Evolutionary conservation across 169 alveolate genomes (phyloP).

Genomic region (Plasmodium fragile): DNA sequence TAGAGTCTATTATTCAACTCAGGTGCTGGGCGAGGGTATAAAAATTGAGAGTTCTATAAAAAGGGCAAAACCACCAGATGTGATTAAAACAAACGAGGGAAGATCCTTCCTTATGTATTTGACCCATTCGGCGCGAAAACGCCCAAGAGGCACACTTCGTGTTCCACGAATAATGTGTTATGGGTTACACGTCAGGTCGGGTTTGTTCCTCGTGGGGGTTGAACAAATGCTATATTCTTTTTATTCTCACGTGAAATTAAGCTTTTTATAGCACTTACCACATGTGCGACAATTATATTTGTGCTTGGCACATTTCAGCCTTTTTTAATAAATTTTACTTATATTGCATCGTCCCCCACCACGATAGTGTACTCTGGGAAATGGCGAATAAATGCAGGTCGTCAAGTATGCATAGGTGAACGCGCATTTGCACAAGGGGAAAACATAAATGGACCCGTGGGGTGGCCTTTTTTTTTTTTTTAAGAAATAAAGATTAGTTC

Average conservation of each 20-base stretch:
- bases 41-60: background rate
- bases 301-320: background rate
- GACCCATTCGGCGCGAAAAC: background rate
- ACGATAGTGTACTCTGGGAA: background rate
- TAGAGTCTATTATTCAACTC: background rate
- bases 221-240: background rate
- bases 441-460: background rate
- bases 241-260: background rate
- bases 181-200: background rate
- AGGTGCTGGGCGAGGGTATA: background rate
- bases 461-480: background rate
- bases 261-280: background rate
- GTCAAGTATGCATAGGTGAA: background rate
- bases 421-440: background rate
- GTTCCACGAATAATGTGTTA: background rate
- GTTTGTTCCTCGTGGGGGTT: background rate
- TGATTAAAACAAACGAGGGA: background rate
- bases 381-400: background rate
- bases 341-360: background rate
- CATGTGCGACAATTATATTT: background rate
- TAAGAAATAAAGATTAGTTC: slow-evolving; percentile 5
- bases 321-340: background rate
- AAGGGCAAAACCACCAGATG: background rate
- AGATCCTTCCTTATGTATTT: background rate
- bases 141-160: background rate